These are phyloP conservation scores for Coriaria nepalensis DNA, from an alignment of 306 rosid species.

Conservation along the genomic window DNA sequence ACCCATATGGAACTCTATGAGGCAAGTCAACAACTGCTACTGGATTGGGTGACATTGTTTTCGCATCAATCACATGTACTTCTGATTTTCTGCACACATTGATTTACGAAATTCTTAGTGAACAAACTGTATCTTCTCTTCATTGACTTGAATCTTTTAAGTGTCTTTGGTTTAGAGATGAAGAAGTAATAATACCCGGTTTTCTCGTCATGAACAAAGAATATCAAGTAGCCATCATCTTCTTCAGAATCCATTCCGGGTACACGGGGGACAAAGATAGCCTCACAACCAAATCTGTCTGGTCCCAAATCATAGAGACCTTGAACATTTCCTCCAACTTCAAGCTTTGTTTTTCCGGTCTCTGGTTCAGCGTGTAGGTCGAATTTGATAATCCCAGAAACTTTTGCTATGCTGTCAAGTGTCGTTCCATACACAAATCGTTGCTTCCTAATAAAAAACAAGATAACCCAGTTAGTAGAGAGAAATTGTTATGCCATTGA, in stretches of 20 bases:
- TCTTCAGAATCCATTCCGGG: slow-evolving; percentile 65
- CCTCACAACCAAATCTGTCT: slow-evolving; percentile 74
- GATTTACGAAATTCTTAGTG: background rate
- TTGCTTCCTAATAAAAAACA: slow-evolving; percentile 46
- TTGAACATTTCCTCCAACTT: slow-evolving; percentile 72
- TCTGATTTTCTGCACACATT: slow-evolving; percentile 50
- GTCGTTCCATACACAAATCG: slow-evolving; percentile 69
- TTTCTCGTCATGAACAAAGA: slow-evolving; percentile 75
- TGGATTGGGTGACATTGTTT: slow-evolving; percentile 81
- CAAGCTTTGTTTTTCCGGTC: slow-evolving; percentile 42
- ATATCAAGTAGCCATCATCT: slow-evolving; percentile 87
- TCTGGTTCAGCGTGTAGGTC: slow-evolving; percentile 70
- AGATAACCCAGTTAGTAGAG: slow-evolving; percentile 2
- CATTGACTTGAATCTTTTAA: too few species aligned
- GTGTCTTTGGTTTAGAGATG: background rate
- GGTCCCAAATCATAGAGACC: slow-evolving; percentile 79
- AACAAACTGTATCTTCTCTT: too few species aligned
- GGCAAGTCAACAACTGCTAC: slow-evolving; percentile 84
- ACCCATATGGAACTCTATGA: slow-evolving; percentile 76
- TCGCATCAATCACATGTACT: slow-evolving; percentile 62
- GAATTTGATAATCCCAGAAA: slow-evolving; percentile 65
- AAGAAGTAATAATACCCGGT: slow-evolving; percentile 32
- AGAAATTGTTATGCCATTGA: too few species aligned
- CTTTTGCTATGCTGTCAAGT: slow-evolving; percentile 56
- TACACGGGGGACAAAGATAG: slow-evolving; percentile 61